These are phyloP conservation scores for Aspergillus quadricinctus DNA, from an alignment of 2,329 filamentous ascomycete genomes.

Conservation along the genomic window DNA sequence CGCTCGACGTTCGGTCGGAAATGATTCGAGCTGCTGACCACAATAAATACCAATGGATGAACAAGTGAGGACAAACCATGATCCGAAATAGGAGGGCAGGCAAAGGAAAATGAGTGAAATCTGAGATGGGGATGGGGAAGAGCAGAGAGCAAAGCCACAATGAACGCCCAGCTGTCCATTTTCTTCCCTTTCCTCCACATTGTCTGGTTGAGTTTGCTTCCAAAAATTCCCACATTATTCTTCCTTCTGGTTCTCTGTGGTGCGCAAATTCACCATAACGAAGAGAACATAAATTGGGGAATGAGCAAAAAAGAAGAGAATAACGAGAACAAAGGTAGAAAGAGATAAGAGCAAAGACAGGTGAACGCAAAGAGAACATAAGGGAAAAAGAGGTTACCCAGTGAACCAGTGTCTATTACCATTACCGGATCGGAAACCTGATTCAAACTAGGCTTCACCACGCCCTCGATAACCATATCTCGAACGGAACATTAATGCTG, in stretches of 20 bases:
- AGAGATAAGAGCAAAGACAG: background rate
- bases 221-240: background rate
- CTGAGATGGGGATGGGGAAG: background rate
- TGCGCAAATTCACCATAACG: background rate
- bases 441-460: background rate
- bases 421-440: background rate
- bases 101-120: background rate
- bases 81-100: background rate
- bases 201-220: background rate
- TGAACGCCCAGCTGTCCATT: background rate
- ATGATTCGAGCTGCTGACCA: constrained; percentile 25
- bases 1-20: constrained; percentile 24
- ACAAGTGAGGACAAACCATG: background rate
- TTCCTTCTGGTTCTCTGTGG: background rate
- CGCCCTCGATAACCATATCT: background rate
- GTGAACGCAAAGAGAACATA: background rate
- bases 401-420: background rate
- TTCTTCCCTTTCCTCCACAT: background rate
- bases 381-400: background rate
- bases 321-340: background rate
- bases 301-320: background rate
- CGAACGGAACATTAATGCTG: background rate
- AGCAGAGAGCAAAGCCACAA: background rate
- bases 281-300: background rate
- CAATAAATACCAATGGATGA: constrained; percentile 23